These are phyloP conservation scores for Allomyces macrogynus DNA, from an alignment of 192 early-diverging fungal species.

Conservation along the genomic window DNA sequence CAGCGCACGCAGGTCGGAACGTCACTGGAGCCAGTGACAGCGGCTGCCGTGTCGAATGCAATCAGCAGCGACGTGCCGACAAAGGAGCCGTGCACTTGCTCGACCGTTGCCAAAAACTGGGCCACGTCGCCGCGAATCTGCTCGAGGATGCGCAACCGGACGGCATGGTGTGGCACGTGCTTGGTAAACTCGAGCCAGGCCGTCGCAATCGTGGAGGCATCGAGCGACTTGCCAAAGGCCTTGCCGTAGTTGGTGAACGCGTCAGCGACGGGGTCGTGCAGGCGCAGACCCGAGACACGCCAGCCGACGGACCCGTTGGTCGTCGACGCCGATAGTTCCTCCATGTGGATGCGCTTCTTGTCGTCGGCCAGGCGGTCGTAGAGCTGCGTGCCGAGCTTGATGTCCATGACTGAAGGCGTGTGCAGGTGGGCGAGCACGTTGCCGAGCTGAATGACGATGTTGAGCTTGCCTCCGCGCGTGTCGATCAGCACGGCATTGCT, in stretches of 20 bases:
- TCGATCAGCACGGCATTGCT: too few relatives aligned
- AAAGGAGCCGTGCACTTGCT: not conserved
- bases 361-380: not conserved
- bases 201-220: not conserved
- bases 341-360: not conserved
- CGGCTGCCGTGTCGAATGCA: not conserved
- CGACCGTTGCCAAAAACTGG: not conserved
- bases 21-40: not conserved
- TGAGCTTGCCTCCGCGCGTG: not conserved
- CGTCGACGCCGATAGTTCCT: not conserved
- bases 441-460: not conserved
- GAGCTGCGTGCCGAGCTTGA: not conserved
- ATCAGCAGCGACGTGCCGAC: not conserved
- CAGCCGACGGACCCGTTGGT: not conserved
- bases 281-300: not conserved
- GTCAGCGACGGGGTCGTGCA: not conserved
- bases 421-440: not conserved
- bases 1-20: not conserved
- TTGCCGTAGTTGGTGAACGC: not conserved
- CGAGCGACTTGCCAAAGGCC: not conserved
- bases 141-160: not conserved
- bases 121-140: not conserved
- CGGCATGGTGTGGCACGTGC: not conserved
- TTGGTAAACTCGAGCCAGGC: not conserved
- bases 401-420: not conserved